phyloP scores from a whole-genome alignment of 2,329 filamentous ascomycete genomes.

The Nemania bipapillata region DNA sequence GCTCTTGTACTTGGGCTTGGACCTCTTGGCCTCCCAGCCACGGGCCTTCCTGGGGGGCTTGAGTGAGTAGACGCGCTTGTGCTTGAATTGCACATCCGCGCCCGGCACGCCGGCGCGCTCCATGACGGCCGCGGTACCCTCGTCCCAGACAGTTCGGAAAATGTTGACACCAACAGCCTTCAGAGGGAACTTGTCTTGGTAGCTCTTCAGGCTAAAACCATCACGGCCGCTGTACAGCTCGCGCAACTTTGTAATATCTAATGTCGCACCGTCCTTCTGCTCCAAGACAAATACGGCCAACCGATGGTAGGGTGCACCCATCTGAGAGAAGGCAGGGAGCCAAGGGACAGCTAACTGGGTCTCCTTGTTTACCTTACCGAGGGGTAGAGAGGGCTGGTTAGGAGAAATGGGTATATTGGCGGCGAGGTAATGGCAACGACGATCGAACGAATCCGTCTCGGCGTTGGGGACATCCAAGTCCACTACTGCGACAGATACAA shows the following conservation, averaged over 20 bases:
- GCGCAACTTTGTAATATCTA: conserved; percentile 69
- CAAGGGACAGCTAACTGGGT: conserved; percentile 80
- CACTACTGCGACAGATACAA: conserved; percentile 85
- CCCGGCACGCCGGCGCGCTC: conserved; percentile 77
- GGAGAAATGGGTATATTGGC: conserved; percentile 68
- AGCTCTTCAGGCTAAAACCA: conserved; percentile 78
- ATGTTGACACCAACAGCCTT: conserved; percentile 83
- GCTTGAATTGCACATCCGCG: conserved; percentile 84
- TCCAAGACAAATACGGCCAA: conserved; percentile 84
- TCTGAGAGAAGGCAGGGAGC: conserved; percentile 86
- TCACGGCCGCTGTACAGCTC: conserved; percentile 66
- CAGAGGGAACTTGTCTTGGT: conserved; percentile 75
- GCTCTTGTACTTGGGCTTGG: conserved; percentile 72
- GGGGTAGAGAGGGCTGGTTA: conserved; percentile 69
- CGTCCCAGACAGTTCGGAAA: conserved; percentile 92
- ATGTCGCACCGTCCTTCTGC: conserved; percentile 70
- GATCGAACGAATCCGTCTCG: conserved; percentile 78
- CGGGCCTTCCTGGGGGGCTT: conserved; percentile 70
- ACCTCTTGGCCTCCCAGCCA: conserved; percentile 74
- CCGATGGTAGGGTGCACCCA: conserved; percentile 91
- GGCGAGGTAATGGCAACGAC: conserved; percentile 88
- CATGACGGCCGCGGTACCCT: conserved; percentile 89
- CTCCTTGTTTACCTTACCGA: conserved; percentile 68
- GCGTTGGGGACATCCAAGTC: conserved; percentile 90
- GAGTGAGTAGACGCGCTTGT: conserved; percentile 76